These are phyloP conservation scores for Penicillium roqueforti DNA, from an alignment of 495 filamentous ascomycete genomes.

Conservation along the genomic window DNA sequence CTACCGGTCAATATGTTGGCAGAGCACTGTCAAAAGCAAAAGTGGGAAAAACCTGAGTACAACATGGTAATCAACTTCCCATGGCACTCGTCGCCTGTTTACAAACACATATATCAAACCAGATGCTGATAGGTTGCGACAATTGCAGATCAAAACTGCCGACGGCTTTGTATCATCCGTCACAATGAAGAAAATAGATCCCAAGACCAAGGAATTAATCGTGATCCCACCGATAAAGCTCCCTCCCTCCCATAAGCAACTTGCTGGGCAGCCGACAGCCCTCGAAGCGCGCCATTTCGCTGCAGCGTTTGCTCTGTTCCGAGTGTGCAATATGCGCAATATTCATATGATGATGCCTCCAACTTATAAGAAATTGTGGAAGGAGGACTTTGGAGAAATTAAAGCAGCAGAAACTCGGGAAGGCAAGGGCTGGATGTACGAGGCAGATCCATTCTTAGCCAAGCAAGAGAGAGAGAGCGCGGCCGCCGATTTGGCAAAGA, in stretches of 20 bases:
- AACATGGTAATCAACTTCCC: conserved; percentile 54
- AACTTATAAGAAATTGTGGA: conserved; percentile 81
- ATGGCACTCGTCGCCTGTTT: background rate
- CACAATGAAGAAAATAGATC: conserved; percentile 69
- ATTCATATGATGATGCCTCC: conserved; percentile 93
- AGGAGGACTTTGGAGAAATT: conserved; percentile 71
- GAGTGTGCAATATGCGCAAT: conserved; percentile 91
- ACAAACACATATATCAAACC: background rate
- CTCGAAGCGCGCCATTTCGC: conserved; percentile 91
- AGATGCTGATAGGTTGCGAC: conserved; percentile 12
- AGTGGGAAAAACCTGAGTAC: conserved; percentile 93
- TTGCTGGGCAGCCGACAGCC: conserved; percentile 64
- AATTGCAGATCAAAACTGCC: conserved; percentile 41
- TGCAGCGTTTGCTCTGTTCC: conserved; percentile 83
- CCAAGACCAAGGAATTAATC: conserved; percentile 73
- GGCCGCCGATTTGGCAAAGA: conserved; percentile 66
- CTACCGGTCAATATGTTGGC: conserved; percentile 87
- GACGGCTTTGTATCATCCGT: conserved; percentile 76
- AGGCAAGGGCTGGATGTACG: conserved; percentile 87
- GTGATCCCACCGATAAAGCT: conserved; percentile 75
- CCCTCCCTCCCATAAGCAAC: conserved; percentile 66
- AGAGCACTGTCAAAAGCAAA: conserved; percentile 92
- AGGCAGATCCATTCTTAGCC: conserved; percentile 86
- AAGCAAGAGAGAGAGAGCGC: conserved; percentile 73
- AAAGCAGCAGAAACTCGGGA: conserved; percentile 72